phyloP scores from a whole-genome alignment of 345 rosid genomes.

The Pistacia atlantica region DNA sequence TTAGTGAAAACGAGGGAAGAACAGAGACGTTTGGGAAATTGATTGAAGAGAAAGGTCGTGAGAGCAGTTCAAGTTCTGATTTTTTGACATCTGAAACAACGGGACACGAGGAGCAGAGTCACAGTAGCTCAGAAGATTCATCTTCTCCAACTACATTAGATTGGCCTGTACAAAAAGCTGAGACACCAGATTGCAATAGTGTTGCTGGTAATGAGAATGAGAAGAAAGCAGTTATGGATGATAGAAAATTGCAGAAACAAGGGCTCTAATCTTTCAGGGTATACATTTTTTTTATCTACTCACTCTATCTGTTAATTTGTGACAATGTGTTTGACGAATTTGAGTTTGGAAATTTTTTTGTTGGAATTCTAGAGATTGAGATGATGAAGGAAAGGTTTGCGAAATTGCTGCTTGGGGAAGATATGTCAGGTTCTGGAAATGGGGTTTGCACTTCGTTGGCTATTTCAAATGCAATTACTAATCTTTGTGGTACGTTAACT shows the following conservation, averaged over 20 bases:
- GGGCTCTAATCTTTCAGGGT: slow-evolving; percentile 72
- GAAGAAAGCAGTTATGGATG: slow-evolving; percentile 34
- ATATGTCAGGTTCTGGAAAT: slow-evolving; percentile 99
- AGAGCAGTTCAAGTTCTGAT: slow-evolving; percentile 81
- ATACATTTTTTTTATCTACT: background rate
- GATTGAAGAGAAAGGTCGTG: slow-evolving; percentile 53
- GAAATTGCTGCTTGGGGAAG: slow-evolving; percentile 94
- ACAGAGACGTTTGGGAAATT: slow-evolving; percentile 50
- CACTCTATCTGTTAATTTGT: background rate
- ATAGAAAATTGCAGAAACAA: slow-evolving; percentile 45
- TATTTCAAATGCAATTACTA: slow-evolving; percentile 92
- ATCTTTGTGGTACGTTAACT: slow-evolving; percentile 78
- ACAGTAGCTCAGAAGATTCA: slow-evolving; percentile 62
- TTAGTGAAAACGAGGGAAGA: slow-evolving; percentile 30
- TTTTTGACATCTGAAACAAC: slow-evolving; percentile 64
- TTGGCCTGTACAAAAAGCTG: slow-evolving; percentile 45
- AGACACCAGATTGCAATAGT: slow-evolving; percentile 49
- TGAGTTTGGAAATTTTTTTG: slow-evolving; percentile 10
- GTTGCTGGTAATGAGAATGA: slow-evolving; percentile 31
- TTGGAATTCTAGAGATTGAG: slow-evolving; percentile 61
- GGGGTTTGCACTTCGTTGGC: slow-evolving; percentile 95
- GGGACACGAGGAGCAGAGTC: slow-evolving; percentile 61
- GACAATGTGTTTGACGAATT: slow-evolving; percentile 15
- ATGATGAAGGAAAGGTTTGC: slow-evolving; percentile 98
- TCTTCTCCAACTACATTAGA: slow-evolving; percentile 57